Percentiles rank a stretch among this genome's conserved stretches.
Conservation (phyloP, 106 monocot genomes). For the Apostasia shenzhenica region DNA sequence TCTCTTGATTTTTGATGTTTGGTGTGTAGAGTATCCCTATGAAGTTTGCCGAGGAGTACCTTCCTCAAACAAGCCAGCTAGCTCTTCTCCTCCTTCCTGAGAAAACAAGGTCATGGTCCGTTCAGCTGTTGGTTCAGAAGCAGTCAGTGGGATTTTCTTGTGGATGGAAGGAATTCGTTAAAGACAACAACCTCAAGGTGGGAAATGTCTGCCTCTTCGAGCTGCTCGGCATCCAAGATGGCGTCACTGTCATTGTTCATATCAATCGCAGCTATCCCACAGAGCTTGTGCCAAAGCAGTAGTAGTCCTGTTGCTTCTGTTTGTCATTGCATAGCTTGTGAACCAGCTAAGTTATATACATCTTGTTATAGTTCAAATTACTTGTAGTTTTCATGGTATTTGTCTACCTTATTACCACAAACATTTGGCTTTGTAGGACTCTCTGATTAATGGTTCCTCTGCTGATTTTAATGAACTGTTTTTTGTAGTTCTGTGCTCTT, state of each 20-base stretch:
- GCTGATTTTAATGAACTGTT: too few relatives aligned
- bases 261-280: background rate
- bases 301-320: too few relatives aligned
- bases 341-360: too few relatives aligned
- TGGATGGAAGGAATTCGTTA: conserved; percentile 14
- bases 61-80: background rate
- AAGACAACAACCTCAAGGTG: conserved; percentile 15
- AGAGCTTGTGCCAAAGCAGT: too few relatives aligned
- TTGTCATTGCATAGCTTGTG: too few relatives aligned
- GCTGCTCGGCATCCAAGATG: background rate
- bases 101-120: conserved; percentile 1
- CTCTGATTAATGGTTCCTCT: too few relatives aligned
- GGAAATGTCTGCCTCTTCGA: conserved; percentile 28
- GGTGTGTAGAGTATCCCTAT: conserved; percentile 9
- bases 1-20: too few relatives aligned
- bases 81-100: conserved; percentile 13
- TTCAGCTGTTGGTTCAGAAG: background rate
- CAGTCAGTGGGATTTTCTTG: background rate
- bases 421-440: too few relatives aligned
- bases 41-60: conserved; percentile 3
- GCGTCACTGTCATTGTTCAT: conserved; percentile 9
- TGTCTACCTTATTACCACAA: too few relatives aligned
- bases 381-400: too few relatives aligned
- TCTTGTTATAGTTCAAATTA: too few relatives aligned
- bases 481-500: too few relatives aligned